These are phyloP conservation scores for Daldinia sp. DNA, from an alignment of 2,329 filamentous ascomycete genomes.

Conservation along the genomic window DNA sequence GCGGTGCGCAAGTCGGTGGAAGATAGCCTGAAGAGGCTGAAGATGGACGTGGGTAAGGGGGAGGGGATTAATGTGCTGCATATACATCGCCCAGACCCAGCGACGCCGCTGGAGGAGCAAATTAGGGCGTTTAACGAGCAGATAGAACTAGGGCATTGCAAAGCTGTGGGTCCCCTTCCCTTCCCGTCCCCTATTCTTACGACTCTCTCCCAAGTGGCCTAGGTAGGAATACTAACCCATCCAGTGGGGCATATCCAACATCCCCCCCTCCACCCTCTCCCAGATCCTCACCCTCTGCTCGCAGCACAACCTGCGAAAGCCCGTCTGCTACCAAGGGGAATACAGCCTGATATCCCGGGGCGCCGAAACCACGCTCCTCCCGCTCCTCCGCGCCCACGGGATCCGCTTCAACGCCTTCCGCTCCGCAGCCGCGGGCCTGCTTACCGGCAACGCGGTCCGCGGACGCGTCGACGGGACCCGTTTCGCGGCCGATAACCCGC, in stretches of 20 bases:
- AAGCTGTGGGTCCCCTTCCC: slow-evolving; percentile 33
- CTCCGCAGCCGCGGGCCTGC: slow-evolving; percentile 44
- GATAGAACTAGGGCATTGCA: slow-evolving; percentile 45
- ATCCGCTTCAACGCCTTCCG: slow-evolving; percentile 36
- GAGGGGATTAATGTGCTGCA: slow-evolving; percentile 47
- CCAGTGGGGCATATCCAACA: slow-evolving; percentile 52
- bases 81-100: slow-evolving; percentile 47
- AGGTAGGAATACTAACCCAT: neutral
- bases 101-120: slow-evolving; percentile 49
- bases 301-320: slow-evolving; percentile 48
- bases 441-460: slow-evolving; percentile 47
- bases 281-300: slow-evolving; percentile 48
- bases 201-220: too few species aligned
- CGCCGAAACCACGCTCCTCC: slow-evolving; percentile 48
- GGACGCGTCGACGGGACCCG: slow-evolving; percentile 42
- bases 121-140: slow-evolving; percentile 46
- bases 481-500: slow-evolving; percentile 41
- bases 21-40: slow-evolving; percentile 44
- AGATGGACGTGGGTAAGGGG: slow-evolving; percentile 8
- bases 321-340: slow-evolving; percentile 51
- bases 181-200: too few species aligned
- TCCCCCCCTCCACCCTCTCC: slow-evolving; percentile 43
- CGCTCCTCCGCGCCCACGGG: slow-evolving; percentile 46
- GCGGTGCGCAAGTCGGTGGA: slow-evolving; percentile 42
- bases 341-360: slow-evolving; percentile 51